Conservation (phyloP, 1,139 yeast genomes). For the Magnusiomyces tetraspermus region DNA sequence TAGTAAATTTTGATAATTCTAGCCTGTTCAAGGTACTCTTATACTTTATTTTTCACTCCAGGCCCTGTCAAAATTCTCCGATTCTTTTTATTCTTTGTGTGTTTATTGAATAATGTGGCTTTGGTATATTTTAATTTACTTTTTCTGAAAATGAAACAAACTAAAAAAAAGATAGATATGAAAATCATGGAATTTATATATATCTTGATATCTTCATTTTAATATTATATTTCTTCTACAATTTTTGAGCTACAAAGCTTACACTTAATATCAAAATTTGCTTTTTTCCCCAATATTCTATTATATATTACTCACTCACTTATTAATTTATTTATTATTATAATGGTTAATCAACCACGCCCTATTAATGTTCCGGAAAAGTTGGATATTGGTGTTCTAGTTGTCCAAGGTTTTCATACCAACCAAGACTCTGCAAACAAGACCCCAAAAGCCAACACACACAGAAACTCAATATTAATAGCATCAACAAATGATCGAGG, state of each 20-base stretch:
- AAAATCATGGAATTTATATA: no score
- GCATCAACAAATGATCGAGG: not conserved
- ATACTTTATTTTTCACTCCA: no score
- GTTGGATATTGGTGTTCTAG: no score
- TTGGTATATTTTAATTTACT: not conserved
- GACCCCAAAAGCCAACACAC: not conserved
- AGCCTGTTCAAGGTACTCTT: no score
- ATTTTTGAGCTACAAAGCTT: not conserved
- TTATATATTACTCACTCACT: not conserved
- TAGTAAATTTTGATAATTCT: no score
- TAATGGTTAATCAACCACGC: not conserved
- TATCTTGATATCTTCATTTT: not conserved
- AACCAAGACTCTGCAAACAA: not conserved
- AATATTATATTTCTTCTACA: not conserved
- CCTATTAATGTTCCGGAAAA: no score
- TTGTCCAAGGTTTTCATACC: not conserved
- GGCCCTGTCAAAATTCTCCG: no score
- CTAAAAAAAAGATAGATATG: no score
- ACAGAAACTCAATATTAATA: not conserved
- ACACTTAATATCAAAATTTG: not conserved
- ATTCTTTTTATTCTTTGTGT: not conserved
- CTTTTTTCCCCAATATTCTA: not conserved
- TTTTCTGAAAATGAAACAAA: no score
- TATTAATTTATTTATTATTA: no score
- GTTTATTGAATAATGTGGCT: not conserved